phyloP scores from a whole-genome alignment of 2,329 filamentous ascomycete genomes.

The Calonectria ilicicola region DNA sequence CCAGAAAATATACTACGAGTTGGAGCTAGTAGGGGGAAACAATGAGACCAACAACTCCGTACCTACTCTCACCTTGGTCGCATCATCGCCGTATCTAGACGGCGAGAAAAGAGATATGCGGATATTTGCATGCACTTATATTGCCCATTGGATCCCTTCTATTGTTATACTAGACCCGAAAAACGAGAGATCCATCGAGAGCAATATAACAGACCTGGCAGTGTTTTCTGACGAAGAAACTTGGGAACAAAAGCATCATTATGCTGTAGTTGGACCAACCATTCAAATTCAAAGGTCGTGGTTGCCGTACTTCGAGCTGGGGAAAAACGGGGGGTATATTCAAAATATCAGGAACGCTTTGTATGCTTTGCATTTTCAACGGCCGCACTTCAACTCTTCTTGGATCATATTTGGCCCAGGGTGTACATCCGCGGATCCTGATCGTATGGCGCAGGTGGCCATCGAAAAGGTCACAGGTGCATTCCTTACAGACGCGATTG shows the following conservation, averaged over 20 bases:
- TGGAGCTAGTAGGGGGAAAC: background rate
- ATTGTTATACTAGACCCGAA: background rate
- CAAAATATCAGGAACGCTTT: background rate
- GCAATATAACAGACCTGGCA: conserved; percentile 5
- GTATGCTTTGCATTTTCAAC: background rate
- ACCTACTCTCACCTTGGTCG: background rate
- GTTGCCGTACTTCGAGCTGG: background rate
- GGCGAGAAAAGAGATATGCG: background rate
- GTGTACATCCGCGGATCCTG: background rate
- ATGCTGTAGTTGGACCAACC: background rate
- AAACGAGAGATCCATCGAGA: background rate
- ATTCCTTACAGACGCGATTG: conserved; percentile 11
- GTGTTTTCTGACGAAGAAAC: background rate
- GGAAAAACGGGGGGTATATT: background rate
- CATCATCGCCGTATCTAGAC: background rate
- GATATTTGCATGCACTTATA: conserved; percentile 5
- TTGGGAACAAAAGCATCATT: background rate
- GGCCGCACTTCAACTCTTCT: too few species aligned
- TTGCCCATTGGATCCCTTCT: conserved; percentile 16
- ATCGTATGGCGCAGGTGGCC: background rate
- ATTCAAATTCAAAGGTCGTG: background rate
- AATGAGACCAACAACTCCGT: background rate
- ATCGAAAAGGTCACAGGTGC: conserved; percentile 9
- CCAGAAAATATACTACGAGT: background rate
- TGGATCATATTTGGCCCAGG: conserved; percentile 1